These are phyloP conservation scores for Tylopilus felleus DNA, from an alignment of 768 basidiomycete genomes.

Conservation along the genomic window DNA sequence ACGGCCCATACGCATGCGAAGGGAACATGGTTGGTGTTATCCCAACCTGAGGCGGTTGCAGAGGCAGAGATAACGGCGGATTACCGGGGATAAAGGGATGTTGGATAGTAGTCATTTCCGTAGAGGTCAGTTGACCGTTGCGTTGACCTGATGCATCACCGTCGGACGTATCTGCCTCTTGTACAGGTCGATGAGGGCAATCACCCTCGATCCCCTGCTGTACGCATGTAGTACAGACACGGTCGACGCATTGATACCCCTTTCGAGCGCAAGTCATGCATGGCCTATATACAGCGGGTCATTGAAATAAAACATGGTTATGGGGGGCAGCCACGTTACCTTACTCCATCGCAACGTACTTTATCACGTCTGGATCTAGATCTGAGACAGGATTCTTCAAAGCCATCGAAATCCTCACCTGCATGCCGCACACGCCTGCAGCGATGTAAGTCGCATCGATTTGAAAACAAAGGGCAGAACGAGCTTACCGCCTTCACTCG, in stretches of 20 bases:
- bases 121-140: not conserved
- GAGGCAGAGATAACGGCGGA: constrained; percentile 11
- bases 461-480: not conserved
- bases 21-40: constrained; percentile 20
- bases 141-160: constrained; percentile 16
- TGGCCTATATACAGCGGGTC: constrained; percentile 36
- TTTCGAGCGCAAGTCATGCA: constrained; percentile 50
- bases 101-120: constrained; percentile 4
- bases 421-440: constrained; percentile 58
- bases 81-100: constrained; percentile 15
- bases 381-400: constrained; percentile 11
- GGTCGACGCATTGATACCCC: constrained; percentile 50
- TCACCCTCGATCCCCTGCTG: constrained; percentile 44
- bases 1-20: constrained; percentile 26
- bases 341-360: constrained; percentile 56
- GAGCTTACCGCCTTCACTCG: constrained; percentile 57
- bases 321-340: constrained; percentile 34
- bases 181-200: constrained; percentile 39
- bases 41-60: constrained; percentile 17
- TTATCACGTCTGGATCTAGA: constrained; percentile 50
- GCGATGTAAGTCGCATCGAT: constrained; percentile 9
- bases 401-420: constrained; percentile 38
- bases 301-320: constrained; percentile 1
- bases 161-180: constrained; percentile 26
- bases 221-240: constrained; percentile 43